Base-by-base conservation (phyloP, 225 moss, liverwort and hornwort genomes). In the Neckera pumila region DNA sequence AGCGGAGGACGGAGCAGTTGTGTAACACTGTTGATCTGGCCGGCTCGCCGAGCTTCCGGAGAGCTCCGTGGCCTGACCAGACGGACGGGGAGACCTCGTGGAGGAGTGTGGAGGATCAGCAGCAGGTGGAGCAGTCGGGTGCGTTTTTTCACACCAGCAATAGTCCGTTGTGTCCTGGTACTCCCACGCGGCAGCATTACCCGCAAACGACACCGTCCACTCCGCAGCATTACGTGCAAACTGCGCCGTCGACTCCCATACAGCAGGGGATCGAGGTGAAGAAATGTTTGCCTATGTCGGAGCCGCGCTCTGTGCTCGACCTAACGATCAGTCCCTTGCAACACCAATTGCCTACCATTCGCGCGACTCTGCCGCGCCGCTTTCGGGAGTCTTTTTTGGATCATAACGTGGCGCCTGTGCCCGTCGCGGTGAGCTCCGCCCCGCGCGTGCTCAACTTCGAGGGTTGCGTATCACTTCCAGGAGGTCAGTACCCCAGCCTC, bases 221-320 rank as follows among this genome's bases (percentile, higher is more conserved):
- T 54, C 91, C 90, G 26, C 72, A 89, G 17, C 81, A 87, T 74
- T 90, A 87, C 43, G 79, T 67, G 28, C 90, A 85, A 51, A 89
- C 87, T 36, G 89, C 90, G 17, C 91, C 92, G 12, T 90, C 84
- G 53, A 92, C 92, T 45, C 92, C 91, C 19, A 42, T 89, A 21
- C 81, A 87, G 84, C 91, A 89, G 71, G 88, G 88, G 53, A 78
- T 89, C 58, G 94, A 93, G 36, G 86, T 90, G 88, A 93, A 90
- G 86, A 90, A 88, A 56, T 93, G 90, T 63, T 33, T 92, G 18
- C 89, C 93, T 4, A 62, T 91, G 87, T 90, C 89, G 42, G 97
- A 96, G 84, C 96, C 97, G 20, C 90, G 95, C 66, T 95, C 97
- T 4, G 95, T 96, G 79, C 84, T 95, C 38, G 97, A 96, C 89